Conservation (phyloP, 495 filamentous ascomycete species). For the Penicillium alfredii region DNA sequence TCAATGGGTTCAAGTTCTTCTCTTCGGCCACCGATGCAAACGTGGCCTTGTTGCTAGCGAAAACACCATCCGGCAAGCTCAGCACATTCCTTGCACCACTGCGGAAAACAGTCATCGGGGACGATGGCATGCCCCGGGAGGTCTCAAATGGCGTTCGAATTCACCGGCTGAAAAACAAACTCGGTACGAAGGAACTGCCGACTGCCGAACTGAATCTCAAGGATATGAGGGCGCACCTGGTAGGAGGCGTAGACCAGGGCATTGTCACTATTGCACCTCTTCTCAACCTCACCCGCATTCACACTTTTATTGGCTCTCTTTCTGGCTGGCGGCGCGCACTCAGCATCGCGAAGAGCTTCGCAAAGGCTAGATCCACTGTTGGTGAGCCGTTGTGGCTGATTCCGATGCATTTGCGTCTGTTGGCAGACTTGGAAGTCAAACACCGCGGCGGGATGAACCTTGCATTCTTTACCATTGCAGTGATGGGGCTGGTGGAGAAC, state of each 20-base stretch:
- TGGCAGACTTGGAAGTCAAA: conserved; percentile 49
- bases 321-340: conserved; percentile 56
- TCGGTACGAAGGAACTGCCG: conserved; percentile 62
- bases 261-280: conserved; percentile 59
- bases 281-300: conserved; percentile 63
- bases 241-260: conserved; percentile 59
- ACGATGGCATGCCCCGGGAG: conserved; percentile 17
- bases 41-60: conserved; percentile 66
- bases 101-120: conserved; percentile 34
- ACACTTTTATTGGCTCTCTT: conserved; percentile 53
- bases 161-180: conserved; percentile 62
- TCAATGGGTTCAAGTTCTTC: conserved; percentile 75
- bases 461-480: conserved; percentile 52
- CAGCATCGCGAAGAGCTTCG: conserved; percentile 54
- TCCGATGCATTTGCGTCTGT: conserved; percentile 54
- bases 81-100: conserved; percentile 65
- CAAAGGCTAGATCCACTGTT: conserved; percentile 46
- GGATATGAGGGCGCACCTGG: conserved; percentile 56
- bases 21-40: conserved; percentile 68
- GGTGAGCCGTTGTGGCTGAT: conserved; percentile 48
- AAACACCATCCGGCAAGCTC: conserved; percentile 48
- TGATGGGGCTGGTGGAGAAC: conserved; percentile 50
- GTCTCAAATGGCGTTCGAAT: conserved; percentile 59
- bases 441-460: conserved; percentile 56
- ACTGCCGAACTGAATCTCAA: conserved; percentile 64